phyloP scores from a whole-genome alignment of 2,329 filamentous ascomycete species.

The Pseudopyrenochaeta lycopersici region DNA sequence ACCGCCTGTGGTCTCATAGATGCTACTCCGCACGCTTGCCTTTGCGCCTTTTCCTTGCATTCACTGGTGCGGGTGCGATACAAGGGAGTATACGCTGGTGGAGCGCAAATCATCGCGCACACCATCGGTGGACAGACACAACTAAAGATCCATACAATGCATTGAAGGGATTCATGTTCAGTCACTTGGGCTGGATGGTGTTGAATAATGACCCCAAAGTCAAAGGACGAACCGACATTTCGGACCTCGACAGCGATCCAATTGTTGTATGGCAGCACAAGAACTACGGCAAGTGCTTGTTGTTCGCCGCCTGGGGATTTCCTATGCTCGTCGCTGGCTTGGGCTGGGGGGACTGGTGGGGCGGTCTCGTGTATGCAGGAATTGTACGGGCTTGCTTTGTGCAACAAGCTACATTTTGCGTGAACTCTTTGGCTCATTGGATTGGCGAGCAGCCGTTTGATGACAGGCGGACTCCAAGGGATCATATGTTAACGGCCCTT shows the following conservation, averaged over 20 bases:
- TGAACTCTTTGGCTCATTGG: slow-evolving; percentile 63
- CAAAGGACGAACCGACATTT: slow-evolving; percentile 59
- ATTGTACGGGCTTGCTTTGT: slow-evolving; percentile 60
- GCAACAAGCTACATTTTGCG: slow-evolving; percentile 62
- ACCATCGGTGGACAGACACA: slow-evolving; percentile 61
- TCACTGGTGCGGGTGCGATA: slow-evolving; percentile 56
- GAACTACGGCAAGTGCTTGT: slow-evolving; percentile 54
- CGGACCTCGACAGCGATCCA: slow-evolving; percentile 60
- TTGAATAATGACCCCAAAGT: slow-evolving; percentile 61
- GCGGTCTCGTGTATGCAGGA: slow-evolving; percentile 59
- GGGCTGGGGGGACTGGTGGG: slow-evolving; percentile 58
- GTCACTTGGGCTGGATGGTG: slow-evolving; percentile 61
- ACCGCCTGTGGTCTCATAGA: slow-evolving; percentile 74
- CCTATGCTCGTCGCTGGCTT: slow-evolving; percentile 57
- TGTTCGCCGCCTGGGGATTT: slow-evolving; percentile 54
- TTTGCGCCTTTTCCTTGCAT: slow-evolving; percentile 57
- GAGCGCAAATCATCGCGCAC: slow-evolving; percentile 58
- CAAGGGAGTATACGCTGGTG: slow-evolving; percentile 61
- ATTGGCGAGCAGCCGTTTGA: slow-evolving; percentile 57
- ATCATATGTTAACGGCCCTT: slow-evolving; percentile 50
- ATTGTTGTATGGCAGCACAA: slow-evolving; percentile 59
- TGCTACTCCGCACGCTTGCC: slow-evolving; percentile 55
- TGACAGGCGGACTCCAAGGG: slow-evolving; percentile 48
- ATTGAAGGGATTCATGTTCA: slow-evolving; percentile 58
- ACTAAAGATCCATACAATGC: slow-evolving; percentile 60